These are phyloP conservation scores for Metschnikowia cubensis DNA, from an alignment of 805 yeast genomes.

Conservation along the genomic window DNA sequence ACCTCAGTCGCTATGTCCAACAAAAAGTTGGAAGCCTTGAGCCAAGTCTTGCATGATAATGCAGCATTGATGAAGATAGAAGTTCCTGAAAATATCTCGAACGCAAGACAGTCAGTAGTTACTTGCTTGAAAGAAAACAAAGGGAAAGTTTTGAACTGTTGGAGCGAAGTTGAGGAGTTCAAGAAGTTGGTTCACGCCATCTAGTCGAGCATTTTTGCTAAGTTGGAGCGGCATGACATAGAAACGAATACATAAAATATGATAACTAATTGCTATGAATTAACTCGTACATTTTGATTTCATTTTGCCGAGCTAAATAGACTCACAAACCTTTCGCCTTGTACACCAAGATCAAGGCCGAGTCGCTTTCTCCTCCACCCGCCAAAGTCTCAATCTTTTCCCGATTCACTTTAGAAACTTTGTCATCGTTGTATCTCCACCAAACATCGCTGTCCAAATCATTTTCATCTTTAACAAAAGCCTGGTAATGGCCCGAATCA, in stretches of 20 bases:
- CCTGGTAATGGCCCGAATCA: conserved; percentile 96
- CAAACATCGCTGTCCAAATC: conserved; percentile 69
- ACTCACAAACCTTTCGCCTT: conserved; percentile 64
- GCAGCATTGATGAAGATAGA: conserved; percentile 30
- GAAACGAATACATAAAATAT: conserved; percentile 1
- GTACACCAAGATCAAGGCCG: conserved; percentile 85
- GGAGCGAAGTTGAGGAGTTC: conserved; percentile 73
- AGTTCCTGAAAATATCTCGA: conserved; percentile 36
- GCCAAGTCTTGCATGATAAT: conserved; percentile 33
- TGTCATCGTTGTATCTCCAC: conserved; percentile 96
- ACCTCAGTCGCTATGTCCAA: conserved; percentile 30
- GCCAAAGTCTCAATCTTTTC: conserved; percentile 82
- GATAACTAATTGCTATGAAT: neutral
- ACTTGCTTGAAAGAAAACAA: conserved; percentile 59
- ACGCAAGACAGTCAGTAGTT: conserved; percentile 48
- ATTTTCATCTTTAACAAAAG: conserved; percentile 69
- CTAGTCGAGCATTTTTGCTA: conserved; percentile 17
- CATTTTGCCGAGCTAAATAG: neutral
- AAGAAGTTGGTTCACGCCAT: conserved; percentile 53
- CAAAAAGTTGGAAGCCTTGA: conserved; percentile 40
- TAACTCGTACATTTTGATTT: neutral
- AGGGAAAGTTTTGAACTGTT: conserved; percentile 71
- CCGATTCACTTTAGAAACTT: conserved; percentile 69
- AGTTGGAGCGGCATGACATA: neutral
- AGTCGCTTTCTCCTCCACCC: conserved; percentile 98